Percentiles rank a stretch among this genome's conserved stretches.
phyloP scores from a whole-genome alignment of 2,329 filamentous ascomycete species.

The Aureobasidium sp. region DNA sequence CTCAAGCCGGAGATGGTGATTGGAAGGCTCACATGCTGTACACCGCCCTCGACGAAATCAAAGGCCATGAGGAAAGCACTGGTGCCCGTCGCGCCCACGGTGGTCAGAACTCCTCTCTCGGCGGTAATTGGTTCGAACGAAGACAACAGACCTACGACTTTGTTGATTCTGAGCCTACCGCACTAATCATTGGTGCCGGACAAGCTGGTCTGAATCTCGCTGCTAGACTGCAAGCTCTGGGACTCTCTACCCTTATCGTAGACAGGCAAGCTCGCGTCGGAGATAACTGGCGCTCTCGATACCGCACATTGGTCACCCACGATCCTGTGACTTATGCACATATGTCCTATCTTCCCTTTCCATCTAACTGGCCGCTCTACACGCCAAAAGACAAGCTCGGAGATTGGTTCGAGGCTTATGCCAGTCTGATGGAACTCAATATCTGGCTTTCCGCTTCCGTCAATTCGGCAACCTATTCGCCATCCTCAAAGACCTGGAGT shows the following conservation, averaged over 20 bases:
- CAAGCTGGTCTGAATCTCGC: constrained; percentile 28
- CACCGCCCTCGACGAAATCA: constrained; percentile 51
- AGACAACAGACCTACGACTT: constrained; percentile 29
- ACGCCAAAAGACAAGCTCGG: constrained; percentile 66
- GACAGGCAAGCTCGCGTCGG: constrained; percentile 32
- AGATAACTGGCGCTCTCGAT: constrained; percentile 36
- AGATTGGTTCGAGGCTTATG: constrained; percentile 63
- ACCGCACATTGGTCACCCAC: constrained; percentile 53
- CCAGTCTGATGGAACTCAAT: constrained; percentile 58
- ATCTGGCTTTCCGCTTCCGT: constrained; percentile 55
- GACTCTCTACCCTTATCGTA: constrained; percentile 31
- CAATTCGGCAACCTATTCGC: constrained; percentile 44
- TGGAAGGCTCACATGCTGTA: constrained; percentile 62
- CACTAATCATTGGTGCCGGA: constrained; percentile 48
- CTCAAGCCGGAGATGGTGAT: constrained; percentile 22
- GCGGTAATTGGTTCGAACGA: constrained; percentile 44
- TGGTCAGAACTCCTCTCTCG: constrained; percentile 57
- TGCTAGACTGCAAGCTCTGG: constrained; percentile 35
- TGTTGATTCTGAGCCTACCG: constrained; percentile 44
- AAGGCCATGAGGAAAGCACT: constrained; percentile 46
- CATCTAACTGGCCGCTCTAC: constrained; percentile 59
- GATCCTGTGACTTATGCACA: constrained; percentile 57
- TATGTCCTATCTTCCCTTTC: constrained; percentile 59
- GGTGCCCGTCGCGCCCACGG: constrained; percentile 47
- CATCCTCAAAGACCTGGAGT: constrained; percentile 47